Base-by-base conservation (phyloP, 2,329 filamentous ascomycete species). In the Didymella arachidicola region DNA sequence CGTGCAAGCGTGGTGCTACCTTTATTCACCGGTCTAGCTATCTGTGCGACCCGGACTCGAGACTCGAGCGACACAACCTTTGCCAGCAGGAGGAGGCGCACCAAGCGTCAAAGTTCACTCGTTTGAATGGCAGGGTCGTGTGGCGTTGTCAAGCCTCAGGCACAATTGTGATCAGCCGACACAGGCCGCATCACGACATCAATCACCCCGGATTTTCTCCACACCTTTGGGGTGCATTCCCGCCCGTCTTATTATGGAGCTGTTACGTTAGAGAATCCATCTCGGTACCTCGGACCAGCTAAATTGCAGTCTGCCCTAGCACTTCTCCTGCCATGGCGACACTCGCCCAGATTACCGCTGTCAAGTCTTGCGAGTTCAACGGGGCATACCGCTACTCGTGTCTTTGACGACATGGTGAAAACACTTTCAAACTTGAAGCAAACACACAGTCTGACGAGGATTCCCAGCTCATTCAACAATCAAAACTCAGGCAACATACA, bases 221-320 rank as follows among this genome's bases (percentile, higher is more conserved):
- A 54, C 45, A 54, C 50, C 41, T 42, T 12, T 53, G 56, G 56
- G 50, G 45, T 53, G 44, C 56, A 53, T 49, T 49, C 32, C 50
- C 56, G 45, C 50, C 50, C 56, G 56, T 50, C 38, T 59, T 59
- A 59, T 59, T 59, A 54, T 59, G 56, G 56, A 59, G 45, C 50
- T 51, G 50, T 59, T 59, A 59, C 56, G 56, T 54, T 46, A 59
- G 46, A 59, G 50, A 50, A 59, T 46, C 41, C 34, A 45, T 44
- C 14, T 34, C 10, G 14, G 45, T 32, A 18, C 7, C 30, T 45
- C 41, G 26, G 45, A 34, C 27, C 45, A 49, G 19, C 27, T 50
- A 27, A 4, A 27, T 36, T 14, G 19, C 12, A 7, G 45, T 34
- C 19, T 36, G 32, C 18, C 2, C n/a, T 30, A 26, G 12, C 44